phyloP scores from a whole-genome alignment of 441 rosid genomes.

The Eruca vesicaria region DNA sequence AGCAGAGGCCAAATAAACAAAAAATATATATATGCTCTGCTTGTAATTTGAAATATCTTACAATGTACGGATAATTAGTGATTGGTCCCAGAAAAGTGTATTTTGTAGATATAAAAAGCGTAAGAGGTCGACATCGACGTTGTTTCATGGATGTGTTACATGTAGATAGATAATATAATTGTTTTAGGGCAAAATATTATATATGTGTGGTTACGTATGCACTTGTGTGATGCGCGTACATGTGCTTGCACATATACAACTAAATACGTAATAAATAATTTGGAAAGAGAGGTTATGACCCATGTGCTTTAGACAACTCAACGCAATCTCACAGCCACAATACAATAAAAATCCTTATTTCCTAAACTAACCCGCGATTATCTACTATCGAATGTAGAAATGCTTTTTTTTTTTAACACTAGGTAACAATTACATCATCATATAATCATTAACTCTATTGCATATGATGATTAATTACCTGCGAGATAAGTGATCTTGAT shows the following conservation, averaged over 20 bases:
- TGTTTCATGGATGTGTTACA: constrained; percentile 13
- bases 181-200: not conserved
- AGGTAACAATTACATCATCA: no score
- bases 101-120: constrained; percentile 1
- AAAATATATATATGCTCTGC: not conserved
- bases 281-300: constrained; percentile 9
- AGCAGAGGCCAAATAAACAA: constrained; percentile 23
- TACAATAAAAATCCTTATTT: not conserved
- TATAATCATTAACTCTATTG: no score
- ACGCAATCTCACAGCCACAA: constrained; percentile 27
- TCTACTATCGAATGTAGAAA: not conserved
- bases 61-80: constrained; percentile 29
- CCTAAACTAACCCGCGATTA: constrained; percentile 8
- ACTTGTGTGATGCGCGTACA: constrained; percentile 16
- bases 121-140: constrained; percentile 16
- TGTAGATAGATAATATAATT: constrained; percentile 24
- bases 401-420: no score
- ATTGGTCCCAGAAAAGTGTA: constrained; percentile 32
- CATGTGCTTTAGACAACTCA: constrained; percentile 36
- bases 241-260: constrained; percentile 6
- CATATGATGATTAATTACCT: no score
- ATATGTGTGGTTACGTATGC: constrained; percentile 7
- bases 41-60: not conserved
- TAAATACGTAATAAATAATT: constrained; percentile 10
- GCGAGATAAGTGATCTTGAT: no score